phyloP scores from a whole-genome alignment of 768 basidiomycete species.

The Termitomyces heimii region DNA sequence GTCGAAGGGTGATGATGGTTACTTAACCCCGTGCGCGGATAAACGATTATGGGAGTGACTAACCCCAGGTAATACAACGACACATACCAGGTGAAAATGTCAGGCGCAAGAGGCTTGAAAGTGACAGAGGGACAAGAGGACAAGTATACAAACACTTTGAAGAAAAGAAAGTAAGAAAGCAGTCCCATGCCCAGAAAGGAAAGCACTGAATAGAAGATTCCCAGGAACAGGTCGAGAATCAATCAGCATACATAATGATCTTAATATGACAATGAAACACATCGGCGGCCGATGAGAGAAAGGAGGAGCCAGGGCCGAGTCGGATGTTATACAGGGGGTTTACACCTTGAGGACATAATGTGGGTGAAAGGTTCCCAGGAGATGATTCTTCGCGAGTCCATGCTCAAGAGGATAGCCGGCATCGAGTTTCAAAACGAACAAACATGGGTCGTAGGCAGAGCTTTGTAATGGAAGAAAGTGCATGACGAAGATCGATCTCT shows the following conservation, averaged over 20 bases:
- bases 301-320: constrained; percentile 1
- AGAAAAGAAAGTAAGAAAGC: neutral
- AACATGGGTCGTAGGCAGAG: neutral
- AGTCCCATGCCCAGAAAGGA: neutral
- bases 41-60: neutral
- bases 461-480: neutral
- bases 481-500: neutral
- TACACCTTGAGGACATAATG: neutral
- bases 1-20: neutral
- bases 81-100: neutral
- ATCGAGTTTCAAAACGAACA: neutral
- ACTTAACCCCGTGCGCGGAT: neutral
- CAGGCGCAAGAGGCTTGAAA: neutral
- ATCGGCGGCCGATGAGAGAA: neutral
- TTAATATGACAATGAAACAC: neutral
- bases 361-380: neutral
- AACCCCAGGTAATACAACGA: neutral
- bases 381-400: neutral
- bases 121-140: neutral
- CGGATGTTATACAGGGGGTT: neutral
- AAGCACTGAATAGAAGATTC: neutral
- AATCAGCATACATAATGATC: neutral
- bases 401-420: neutral
- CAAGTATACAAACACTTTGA: neutral
- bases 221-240: neutral